These are phyloP conservation scores for Phyllosticta citrichinensis DNA, from an alignment of 2,329 filamentous ascomycete species.

Conservation along the genomic window DNA sequence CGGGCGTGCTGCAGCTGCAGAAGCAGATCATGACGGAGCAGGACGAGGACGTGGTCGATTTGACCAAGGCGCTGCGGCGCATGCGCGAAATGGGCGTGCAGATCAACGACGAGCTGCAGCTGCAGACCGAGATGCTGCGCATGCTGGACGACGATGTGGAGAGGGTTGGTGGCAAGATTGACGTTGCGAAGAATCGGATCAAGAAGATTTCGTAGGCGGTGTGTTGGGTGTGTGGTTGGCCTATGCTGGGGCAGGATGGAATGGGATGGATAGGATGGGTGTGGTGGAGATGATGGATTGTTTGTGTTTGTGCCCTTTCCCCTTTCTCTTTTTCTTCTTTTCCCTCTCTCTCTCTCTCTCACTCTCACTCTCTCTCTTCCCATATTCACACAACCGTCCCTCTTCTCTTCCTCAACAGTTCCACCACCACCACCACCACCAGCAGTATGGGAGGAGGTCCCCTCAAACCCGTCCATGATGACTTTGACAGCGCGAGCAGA, in stretches of 20 bases:
- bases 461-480: too few species aligned
- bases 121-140: constrained; percentile 62
- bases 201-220: constrained; percentile 44
- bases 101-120: constrained; percentile 63
- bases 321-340: neutral
- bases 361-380: neutral
- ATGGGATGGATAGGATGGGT: neutral
- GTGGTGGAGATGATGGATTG: neutral
- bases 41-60: constrained; percentile 59
- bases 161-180: constrained; percentile 56
- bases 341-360: neutral
- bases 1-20: constrained; percentile 64
- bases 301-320: neutral
- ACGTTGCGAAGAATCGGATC: constrained; percentile 62
- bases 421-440: too few species aligned
- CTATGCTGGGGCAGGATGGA: neutral
- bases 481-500: too few species aligned
- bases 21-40: constrained; percentile 64
- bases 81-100: constrained; percentile 70
- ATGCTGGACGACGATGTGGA: constrained; percentile 57
- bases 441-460: too few species aligned
- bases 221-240: neutral
- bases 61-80: constrained; percentile 58
- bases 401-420: too few species aligned
- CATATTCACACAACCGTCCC: too few species aligned